Percentiles rank a stretch among this genome's conserved stretches.
phyloP scores from a whole-genome alignment of 805 yeast genomes.

The Starmerella powellii region DNA sequence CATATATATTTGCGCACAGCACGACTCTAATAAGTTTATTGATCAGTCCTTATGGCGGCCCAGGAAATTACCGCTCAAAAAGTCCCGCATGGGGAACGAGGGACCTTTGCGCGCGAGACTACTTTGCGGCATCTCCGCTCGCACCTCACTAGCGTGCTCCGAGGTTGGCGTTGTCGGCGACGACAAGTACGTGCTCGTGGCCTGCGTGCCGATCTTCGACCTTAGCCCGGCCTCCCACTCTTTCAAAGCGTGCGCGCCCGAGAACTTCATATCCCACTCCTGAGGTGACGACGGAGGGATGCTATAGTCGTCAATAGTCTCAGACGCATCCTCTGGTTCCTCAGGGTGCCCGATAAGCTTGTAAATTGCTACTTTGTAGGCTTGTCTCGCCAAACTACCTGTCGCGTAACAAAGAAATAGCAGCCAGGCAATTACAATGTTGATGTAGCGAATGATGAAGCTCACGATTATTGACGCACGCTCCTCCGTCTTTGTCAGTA shows the following conservation, averaged over 20 bases:
- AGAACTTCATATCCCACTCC: constrained; percentile 1
- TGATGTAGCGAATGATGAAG: constrained; percentile 10
- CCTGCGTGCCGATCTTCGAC: too few species aligned
- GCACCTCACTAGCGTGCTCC: neutral
- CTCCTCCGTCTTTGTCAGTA: neutral
- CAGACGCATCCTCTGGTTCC: too few species aligned
- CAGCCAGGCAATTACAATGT: constrained; percentile 20
- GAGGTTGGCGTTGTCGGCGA: neutral
- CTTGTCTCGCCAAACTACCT: constrained; percentile 15
- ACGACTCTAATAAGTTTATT: too few species aligned
- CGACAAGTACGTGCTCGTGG: too few species aligned
- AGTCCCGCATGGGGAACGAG: too few species aligned
- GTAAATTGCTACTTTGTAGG: constrained; percentile 7
- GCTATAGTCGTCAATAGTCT: neutral
- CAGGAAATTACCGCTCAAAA: too few species aligned
- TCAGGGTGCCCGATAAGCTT: neutral
- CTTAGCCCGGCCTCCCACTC: neutral
- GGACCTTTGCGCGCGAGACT: too few species aligned
- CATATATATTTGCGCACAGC: too few species aligned
- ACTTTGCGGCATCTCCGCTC: too few species aligned
- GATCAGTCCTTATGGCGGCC: too few species aligned
- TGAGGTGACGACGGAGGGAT: neutral
- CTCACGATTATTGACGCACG: constrained; percentile 3
- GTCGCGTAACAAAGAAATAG: constrained; percentile 23
- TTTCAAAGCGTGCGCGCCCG: neutral